Evolutionary conservation across 495 filamentous ascomycete genomes (phyloP).

Genomic region (Chlorociboria aeruginascens): DNA sequence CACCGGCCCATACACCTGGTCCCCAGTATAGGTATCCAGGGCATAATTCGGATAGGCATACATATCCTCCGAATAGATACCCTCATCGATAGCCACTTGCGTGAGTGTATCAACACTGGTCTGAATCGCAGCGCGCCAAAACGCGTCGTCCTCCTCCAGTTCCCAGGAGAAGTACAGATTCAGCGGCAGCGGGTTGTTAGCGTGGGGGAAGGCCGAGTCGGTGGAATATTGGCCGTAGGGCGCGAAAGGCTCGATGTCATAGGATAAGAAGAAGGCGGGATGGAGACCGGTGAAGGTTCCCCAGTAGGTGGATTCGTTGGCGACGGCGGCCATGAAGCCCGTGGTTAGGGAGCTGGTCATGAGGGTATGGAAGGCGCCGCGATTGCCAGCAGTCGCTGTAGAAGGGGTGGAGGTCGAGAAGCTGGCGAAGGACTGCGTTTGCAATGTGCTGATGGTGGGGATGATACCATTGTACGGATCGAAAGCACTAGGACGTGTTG

Average conservation of each 20-base stretch:
- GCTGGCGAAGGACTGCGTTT: not conserved
- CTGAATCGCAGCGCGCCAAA: not conserved
- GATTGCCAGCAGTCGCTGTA: not conserved
- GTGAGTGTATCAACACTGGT: not conserved
- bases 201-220: slow-evolving; percentile 2
- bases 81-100: not conserved
- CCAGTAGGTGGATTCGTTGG: slow-evolving; percentile 1
- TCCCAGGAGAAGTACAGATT: slow-evolving; percentile 5
- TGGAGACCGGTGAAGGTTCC: not conserved
- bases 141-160: not conserved
- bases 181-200: not conserved
- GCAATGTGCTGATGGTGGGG: not conserved
- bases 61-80: slow-evolving; percentile 5
- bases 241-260: slow-evolving; percentile 3
- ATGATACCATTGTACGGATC: slow-evolving; percentile 1
- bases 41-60: slow-evolving; percentile 25
- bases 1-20: slow-evolving; percentile 23
- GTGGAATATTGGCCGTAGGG: slow-evolving; percentile 4
- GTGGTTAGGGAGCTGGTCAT: not conserved
- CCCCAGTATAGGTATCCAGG: slow-evolving; percentile 28
- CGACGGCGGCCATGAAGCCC: slow-evolving; percentile 1
- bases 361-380: not conserved
- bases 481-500: not conserved
- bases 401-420: not conserved
- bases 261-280: not conserved